Evolutionary conservation across 192 early-diverging fungal genomes (phyloP), one percentile per base, ranked within the genome.

Genomic region (Coemansia sp.): DNA sequence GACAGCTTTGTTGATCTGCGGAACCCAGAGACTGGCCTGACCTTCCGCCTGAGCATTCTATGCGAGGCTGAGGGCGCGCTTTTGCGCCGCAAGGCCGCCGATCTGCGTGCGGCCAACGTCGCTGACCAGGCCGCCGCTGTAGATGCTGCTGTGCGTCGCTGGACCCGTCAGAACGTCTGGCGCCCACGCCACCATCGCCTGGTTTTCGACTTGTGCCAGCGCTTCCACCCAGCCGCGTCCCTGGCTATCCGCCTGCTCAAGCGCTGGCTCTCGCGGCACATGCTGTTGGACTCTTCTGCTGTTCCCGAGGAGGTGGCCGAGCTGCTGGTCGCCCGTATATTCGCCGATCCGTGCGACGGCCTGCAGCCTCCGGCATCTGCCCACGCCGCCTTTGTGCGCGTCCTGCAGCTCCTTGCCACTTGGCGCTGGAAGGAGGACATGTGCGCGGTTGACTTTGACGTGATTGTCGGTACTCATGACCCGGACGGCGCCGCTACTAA

Each of bases 211-310:
- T 67, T 92, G 29, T 90, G 87, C 66, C 80, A 82, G 35, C 75
- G 79, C 37, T 78, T 55, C 25, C 60, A 80, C 56, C 84, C 90
- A 20, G 82, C 84, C 10, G 78, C 86, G 11, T 86, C 88, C 9
- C 64, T 80, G 29, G 87, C 91, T 5, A 84, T 94, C 21, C 82
- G 95, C 14, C 67, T 98, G 40, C 62, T 81, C 14, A 98, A 98
- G 78, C 81, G 92, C 47, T 98, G 92, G 92, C 64, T 93, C 20
- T 73, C 82, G 7, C 75, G 85, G 16, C 93, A 98, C 54, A 72
- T 89, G 74, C 71, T 94, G 5, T 75, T 87, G 21, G 58, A 60
- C 51, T 58, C 72, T 8, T 75, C 80, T 14, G 47, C 44, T 9
- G 75, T 96, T 5, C 57, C 81, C 0, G 85, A 87, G 35, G 89